Conservation (phyloP, 164 flowering plant genomes). For the Cinnamomum micranthum region DNA sequence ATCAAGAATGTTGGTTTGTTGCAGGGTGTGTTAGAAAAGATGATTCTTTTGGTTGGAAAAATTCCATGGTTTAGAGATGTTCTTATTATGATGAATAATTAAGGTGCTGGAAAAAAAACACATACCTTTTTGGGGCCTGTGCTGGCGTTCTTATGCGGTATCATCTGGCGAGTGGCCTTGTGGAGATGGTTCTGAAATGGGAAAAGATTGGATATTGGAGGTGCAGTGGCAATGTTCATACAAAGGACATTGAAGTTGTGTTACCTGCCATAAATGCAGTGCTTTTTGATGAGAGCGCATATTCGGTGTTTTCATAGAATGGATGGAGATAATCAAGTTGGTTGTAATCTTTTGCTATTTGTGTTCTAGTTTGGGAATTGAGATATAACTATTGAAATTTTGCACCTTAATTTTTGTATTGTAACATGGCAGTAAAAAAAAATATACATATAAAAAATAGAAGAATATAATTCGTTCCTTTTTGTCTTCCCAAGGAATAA, state of each 20-base stretch:
- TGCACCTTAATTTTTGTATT: too few species aligned
- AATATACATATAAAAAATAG: too few species aligned
- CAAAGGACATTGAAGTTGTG: background rate
- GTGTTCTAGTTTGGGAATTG: background rate
- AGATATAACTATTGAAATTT: background rate
- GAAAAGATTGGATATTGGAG: background rate
- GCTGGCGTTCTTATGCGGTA: background rate
- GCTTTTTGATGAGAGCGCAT: background rate
- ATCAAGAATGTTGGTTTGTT: background rate
- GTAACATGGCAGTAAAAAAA: too few species aligned
- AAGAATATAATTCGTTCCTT: too few species aligned
- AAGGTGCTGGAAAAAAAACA: background rate
- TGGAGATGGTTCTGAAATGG: background rate
- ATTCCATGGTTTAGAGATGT: slow-evolving; percentile 22
- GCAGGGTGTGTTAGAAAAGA: slow-evolving; percentile 24
- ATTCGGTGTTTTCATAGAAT: background rate
- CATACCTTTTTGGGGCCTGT: background rate
- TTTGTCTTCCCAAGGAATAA: too few species aligned
- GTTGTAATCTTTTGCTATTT: background rate
- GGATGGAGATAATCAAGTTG: background rate
- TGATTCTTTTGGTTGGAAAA: slow-evolving; percentile 40
- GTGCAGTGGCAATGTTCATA: background rate
- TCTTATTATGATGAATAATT: slow-evolving; percentile 25
- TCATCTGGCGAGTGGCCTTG: background rate
- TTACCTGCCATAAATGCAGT: too few species aligned